These are phyloP conservation scores for Euphorbia schlechtendalii DNA, from an alignment of 441 rosid genomes.

Conservation along the genomic window DNA sequence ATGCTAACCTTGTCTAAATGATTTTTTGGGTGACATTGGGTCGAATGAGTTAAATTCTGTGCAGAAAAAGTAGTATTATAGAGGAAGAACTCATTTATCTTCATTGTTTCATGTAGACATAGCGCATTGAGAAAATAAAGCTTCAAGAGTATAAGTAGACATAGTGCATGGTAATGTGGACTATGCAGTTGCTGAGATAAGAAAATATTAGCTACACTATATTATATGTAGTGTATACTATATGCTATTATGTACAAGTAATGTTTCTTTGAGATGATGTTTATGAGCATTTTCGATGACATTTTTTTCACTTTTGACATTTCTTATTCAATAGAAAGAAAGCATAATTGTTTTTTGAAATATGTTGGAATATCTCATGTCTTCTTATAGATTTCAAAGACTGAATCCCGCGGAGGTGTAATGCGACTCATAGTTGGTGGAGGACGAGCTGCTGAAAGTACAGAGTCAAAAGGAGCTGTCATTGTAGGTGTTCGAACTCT, in stretches of 20 bases:
- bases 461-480: slow-evolving; percentile 85
- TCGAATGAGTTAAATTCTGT: neutral
- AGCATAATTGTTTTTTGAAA: neutral
- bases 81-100: neutral
- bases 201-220: neutral
- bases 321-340: neutral
- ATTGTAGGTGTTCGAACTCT: slow-evolving; percentile 98
- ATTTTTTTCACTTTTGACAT: slow-evolving; percentile 9
- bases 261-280: neutral
- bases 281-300: neutral
- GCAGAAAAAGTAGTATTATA: neutral
- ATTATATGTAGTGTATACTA: neutral
- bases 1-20: neutral
- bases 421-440: slow-evolving; percentile 99
- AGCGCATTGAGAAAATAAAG: neutral
- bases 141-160: neutral
- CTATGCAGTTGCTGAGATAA: neutral
- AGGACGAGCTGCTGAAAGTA: slow-evolving; percentile 92
- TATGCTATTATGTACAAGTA: neutral
- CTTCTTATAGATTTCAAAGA: slow-evolving; percentile 54
- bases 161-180: neutral
- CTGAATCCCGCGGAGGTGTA: slow-evolving; percentile 88
- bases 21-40: neutral
- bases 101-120: neutral
- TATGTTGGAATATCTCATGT: slow-evolving; percentile 12